These are phyloP conservation scores for Musa beccarii DNA, from an alignment of 176 grass and related monocot species.

Conservation along the genomic window DNA sequence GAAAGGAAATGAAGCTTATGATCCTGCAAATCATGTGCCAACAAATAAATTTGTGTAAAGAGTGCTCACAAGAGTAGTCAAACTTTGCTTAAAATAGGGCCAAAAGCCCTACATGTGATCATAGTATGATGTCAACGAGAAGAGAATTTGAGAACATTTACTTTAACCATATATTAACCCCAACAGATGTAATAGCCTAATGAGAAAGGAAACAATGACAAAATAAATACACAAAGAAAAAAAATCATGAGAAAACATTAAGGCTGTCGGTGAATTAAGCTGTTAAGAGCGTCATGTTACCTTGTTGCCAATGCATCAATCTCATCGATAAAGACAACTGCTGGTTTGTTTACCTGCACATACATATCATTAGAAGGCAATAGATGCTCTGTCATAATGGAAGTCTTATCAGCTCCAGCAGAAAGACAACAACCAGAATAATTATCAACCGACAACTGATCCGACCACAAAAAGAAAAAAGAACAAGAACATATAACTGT, in stretches of 20 bases:
- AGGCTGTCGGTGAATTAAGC: neutral
- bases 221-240: neutral
- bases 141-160: neutral
- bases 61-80: neutral
- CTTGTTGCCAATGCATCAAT: slow-evolving; percentile 30
- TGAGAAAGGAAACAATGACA: neutral
- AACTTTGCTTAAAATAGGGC: neutral
- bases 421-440: neutral
- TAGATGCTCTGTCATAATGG: too few relatives aligned
- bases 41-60: neutral
- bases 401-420: neutral
- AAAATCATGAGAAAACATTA: neutral
- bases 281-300: slow-evolving; percentile 6
- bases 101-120: neutral
- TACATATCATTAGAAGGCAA: neutral
- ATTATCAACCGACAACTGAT: neutral
- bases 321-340: slow-evolving; percentile 31
- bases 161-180: too few relatives aligned
- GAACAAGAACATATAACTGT: neutral
- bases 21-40: neutral
- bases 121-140: neutral
- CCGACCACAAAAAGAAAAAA: neutral
- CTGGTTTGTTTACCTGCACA: slow-evolving; percentile 25
- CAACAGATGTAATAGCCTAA: too few relatives aligned
- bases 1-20: neutral